phyloP scores from a whole-genome alignment of 768 basidiomycete genomes.

The Lactarius psammicola region DNA sequence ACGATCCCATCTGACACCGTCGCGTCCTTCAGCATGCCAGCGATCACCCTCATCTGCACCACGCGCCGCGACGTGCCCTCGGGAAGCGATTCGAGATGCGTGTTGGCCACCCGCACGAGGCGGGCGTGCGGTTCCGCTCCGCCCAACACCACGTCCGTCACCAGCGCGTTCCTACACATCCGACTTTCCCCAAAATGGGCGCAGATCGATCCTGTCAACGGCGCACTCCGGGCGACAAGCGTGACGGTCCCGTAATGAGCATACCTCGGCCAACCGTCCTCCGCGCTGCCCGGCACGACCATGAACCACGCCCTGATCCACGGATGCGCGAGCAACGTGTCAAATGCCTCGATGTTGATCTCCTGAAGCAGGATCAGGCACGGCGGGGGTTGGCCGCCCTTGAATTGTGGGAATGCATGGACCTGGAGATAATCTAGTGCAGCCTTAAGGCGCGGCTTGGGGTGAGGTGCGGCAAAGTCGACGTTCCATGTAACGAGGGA shows the following conservation, averaged over 20 bases:
- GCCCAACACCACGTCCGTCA: constrained; percentile 49
- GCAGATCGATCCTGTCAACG: constrained; percentile 48
- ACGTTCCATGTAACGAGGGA: constrained; percentile 74
- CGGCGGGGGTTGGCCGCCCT: constrained; percentile 47
- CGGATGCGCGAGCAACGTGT: constrained; percentile 48
- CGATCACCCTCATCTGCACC: constrained; percentile 53
- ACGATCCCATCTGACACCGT: constrained; percentile 57
- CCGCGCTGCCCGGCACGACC: constrained; percentile 52
- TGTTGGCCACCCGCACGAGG: constrained; percentile 62
- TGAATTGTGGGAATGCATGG: constrained; percentile 49
- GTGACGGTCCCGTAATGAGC: constrained; percentile 67
- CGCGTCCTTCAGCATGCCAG: constrained; percentile 48
- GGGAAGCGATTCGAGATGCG: constrained; percentile 68
- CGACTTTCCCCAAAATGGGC: constrained; percentile 52
- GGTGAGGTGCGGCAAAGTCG: constrained; percentile 44
- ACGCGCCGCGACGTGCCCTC: constrained; percentile 41
- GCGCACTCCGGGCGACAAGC: constrained; percentile 57
- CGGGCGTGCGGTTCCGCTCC: constrained; percentile 36
- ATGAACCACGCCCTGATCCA: constrained; percentile 66
- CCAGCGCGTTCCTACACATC: constrained; percentile 55
- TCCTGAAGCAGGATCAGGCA: constrained; percentile 73
- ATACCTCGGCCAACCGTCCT: constrained; percentile 50
- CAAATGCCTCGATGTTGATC: constrained; percentile 47
- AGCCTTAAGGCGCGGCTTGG: constrained; percentile 45
- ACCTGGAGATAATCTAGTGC: constrained; percentile 56